Base-by-base conservation (phyloP, 2,329 filamentous ascomycete genomes). In the Fusarium nanum region DNA sequence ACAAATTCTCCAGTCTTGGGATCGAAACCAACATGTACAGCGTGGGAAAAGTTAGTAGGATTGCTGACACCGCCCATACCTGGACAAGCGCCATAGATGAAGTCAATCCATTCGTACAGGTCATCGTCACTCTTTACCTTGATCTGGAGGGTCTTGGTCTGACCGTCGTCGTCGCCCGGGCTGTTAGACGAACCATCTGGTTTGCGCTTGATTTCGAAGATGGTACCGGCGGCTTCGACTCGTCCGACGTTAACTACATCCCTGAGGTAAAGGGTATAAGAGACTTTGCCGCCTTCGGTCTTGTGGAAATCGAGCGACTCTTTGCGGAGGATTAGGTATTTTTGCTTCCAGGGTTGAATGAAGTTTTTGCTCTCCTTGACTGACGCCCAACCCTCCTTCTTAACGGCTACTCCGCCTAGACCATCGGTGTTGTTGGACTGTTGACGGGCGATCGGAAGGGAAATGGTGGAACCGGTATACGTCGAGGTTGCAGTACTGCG, bases 1-100 rank as follows among this genome's bases (percentile, higher is more conserved):
- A 97, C 93, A 76, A 99, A 99, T 73, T 96, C 94, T 70, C 96
- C 96, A 4, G 93, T 97, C 75, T 94, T 91, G 27, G 95, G 94
- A 78, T 99, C 96, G 78, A 98, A 99, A 64, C 96, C 96, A 72
- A 99, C 96, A 79, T 99, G 96, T 25, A 99, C 94, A 48, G 94
- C 92, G 79, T 99, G 96, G 25, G 92, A 94, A 83, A 99, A 99
- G 83, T 98, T 98, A 71, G 96, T 98, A 8, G 96, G 96, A 80
- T 98, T 98, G 82, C 95, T 98, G 60, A 99, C 96, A 74, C 96
- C 96, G 67, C 96, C 94, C 93, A 98, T 97, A 68, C 93, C 95
- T 20, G 96, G 96, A 80, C 95, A 98, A 70, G 95, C 92, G 74
- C 95, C 94, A 79, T 98, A 98, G 72, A 99, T 97, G 79, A 94